Evolutionary conservation across 2,329 filamentous ascomycete genomes (phyloP).

Genomic region (Lasiodiplodia gonubiensis): DNA sequence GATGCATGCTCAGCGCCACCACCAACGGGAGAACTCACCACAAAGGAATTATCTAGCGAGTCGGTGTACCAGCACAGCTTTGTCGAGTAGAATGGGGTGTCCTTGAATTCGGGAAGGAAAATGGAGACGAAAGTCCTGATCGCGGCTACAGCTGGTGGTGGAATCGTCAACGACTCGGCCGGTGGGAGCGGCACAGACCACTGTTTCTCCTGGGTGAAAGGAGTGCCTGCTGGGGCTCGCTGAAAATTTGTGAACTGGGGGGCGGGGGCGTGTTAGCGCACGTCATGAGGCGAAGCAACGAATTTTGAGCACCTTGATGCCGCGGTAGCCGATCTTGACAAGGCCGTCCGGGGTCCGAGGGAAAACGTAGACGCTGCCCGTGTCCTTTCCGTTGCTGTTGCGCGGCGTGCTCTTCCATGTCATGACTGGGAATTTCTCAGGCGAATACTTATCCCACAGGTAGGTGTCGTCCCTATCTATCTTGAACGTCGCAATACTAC

Average conservation of each 20-base stretch:
- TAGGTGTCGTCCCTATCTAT: background rate
- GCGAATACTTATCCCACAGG: background rate
- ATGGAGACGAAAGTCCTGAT: background rate
- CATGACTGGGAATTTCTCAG: background rate
- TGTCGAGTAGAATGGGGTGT: background rate
- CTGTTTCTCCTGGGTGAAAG: background rate
- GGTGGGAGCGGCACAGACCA: conserved; percentile 5
- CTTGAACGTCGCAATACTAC: background rate
- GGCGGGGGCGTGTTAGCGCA: background rate
- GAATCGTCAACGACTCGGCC: background rate
- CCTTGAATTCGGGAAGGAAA: conserved; percentile 3
- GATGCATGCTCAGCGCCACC: too few relatives aligned
- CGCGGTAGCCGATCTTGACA: conserved; percentile 4
- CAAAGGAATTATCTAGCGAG: conserved; percentile 7
- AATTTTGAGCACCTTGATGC: background rate
- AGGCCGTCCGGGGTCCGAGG: background rate
- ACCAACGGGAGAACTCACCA: background rate
- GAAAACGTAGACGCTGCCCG: conserved; percentile 4
- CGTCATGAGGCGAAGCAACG: too few relatives aligned
- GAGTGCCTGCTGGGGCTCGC: background rate
- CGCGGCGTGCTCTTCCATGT: conserved; percentile 1
- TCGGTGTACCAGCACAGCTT: conserved; percentile 15
- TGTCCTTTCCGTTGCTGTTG: background rate
- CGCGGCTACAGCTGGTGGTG: background rate
- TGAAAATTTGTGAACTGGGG: conserved; percentile 9